Base-by-base conservation (phyloP, 306 rosid species). In the Vigna hirtella region DNA sequence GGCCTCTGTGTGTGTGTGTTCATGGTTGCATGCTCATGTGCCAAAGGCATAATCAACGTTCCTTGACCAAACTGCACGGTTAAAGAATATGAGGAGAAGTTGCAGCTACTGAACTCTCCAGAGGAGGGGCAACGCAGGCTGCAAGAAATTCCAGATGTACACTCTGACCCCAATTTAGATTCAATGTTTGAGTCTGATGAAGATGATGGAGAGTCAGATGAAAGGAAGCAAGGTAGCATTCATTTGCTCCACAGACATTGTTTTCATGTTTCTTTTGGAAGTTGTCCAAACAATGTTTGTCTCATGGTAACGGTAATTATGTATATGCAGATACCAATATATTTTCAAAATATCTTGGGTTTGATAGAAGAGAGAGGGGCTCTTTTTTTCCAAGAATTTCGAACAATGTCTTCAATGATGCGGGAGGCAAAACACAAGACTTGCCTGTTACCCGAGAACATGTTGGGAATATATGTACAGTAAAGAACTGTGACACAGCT, bases 21-120 rank as follows among this genome's bases (percentile, higher is more conserved):
- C 47, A 15, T 2, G 14, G 5, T 8, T 59, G 20, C 42, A 28
- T 30, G 36, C 5, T 3, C 42, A 59, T 30, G 20, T 14, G 34
- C 66, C 58, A 52, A 73, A 77, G 43, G 64, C 74, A 62, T 72
- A 74, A 66, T 73, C 24, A 69, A 74, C 67, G 77, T 86, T 89
- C 96, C 98, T 95, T 95, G 83, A 95, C 98, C 74, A 63, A 86
- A 80, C 65, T 83, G 77, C 77, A 95, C 94, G 83, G 85, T 85
- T 26, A 85, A 85, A 88, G 96, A 91, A 73, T 85, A 79, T 15
- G 91, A 80, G 82, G 98, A 88, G 89, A 91, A 86, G 79, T 84
- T 95, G 84, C 94, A 88, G 83, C 85, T 76, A 76, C 83, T 93
- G 76, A 89, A 81, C 79, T 93, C 94, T 10, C 87, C 82, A 1